Percentiles rank a stretch among this genome's conserved stretches.
These are phyloP conservation scores for Beauveria scarabaeidicola DNA, from an alignment of 2,329 filamentous ascomycete genomes.

Conservation along the genomic window DNA sequence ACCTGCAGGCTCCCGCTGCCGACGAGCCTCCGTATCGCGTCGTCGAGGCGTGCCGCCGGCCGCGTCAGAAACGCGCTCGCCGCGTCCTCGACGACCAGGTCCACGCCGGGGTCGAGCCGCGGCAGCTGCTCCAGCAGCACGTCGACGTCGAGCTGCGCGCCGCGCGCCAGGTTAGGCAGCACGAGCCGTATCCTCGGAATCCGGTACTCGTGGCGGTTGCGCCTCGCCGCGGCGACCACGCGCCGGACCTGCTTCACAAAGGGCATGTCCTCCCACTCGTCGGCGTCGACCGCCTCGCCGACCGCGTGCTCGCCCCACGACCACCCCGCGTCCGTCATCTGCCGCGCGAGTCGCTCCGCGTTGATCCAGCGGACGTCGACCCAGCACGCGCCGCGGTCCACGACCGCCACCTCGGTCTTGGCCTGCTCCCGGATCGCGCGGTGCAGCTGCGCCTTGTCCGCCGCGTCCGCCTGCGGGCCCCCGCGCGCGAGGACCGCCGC, in stretches of 20 bases:
- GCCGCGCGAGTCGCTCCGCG: constrained; percentile 26
- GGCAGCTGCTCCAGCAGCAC: constrained; percentile 25
- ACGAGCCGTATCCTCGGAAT: constrained; percentile 28
- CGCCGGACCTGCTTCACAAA: constrained; percentile 25
- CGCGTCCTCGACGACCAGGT: constrained; percentile 25
- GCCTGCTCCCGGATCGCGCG: constrained; percentile 25
- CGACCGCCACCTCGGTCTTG: constrained; percentile 27
- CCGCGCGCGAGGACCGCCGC: constrained; percentile 15
- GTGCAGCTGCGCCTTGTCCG: constrained; percentile 23
- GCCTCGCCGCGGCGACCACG: constrained; percentile 27
- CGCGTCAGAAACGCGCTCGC: constrained; percentile 19
- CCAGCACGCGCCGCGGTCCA: constrained; percentile 28
- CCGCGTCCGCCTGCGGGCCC: constrained; percentile 13
- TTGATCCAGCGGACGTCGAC: constrained; percentile 24
- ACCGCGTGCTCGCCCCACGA: constrained; percentile 29
- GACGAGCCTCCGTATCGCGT: constrained; percentile 24
- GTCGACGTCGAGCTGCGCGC: constrained; percentile 21
- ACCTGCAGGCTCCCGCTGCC: constrained; percentile 20
- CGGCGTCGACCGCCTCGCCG: constrained; percentile 22
- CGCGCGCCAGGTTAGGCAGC: constrained; percentile 24
- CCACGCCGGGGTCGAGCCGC: constrained; percentile 22
- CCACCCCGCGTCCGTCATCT: constrained; percentile 35
- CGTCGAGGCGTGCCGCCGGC: constrained; percentile 2
- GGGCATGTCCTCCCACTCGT: constrained; percentile 27
- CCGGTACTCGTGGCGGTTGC: constrained; percentile 29